phyloP scores from a whole-genome alignment of 768 basidiomycete genomes.

The Tephrocybe sp. region DNA sequence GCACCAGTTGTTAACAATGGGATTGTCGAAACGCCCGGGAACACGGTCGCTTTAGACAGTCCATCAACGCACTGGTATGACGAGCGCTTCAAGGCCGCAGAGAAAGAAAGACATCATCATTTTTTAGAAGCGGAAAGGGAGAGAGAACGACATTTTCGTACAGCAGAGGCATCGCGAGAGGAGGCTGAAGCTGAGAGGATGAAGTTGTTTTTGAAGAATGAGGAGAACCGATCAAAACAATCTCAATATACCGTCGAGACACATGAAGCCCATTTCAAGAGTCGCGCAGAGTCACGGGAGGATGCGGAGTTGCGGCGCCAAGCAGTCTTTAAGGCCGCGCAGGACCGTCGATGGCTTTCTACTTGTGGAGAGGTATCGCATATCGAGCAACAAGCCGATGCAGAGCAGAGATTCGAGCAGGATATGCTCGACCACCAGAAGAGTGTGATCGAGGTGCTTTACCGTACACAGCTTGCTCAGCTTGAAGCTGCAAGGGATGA shows the following conservation, averaged over 20 bases:
- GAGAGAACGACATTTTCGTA: background rate
- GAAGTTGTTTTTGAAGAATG: background rate
- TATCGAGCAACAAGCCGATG: slow-evolving; percentile 1
- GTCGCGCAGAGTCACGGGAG: background rate
- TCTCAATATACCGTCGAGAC: background rate
- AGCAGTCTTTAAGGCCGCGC: slow-evolving; percentile 1
- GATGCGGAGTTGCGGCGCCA: background rate
- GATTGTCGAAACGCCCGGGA: background rate
- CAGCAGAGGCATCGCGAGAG: slow-evolving; percentile 1
- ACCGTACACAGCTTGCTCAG: background rate
- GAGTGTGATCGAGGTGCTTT: background rate
- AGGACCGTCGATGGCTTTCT: background rate
- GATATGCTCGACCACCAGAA: background rate
- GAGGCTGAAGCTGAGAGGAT: background rate
- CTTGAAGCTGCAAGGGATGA: background rate
- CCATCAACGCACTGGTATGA: background rate
- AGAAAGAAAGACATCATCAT: background rate
- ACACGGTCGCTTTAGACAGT: background rate
- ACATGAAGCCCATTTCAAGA: background rate
- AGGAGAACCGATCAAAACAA: background rate
- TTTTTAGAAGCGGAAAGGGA: slow-evolving; percentile 1
- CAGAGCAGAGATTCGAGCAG: background rate
- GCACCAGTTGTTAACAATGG: background rate
- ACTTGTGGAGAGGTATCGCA: background rate
- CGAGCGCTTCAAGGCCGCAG: background rate